Evolutionary conservation across 805 yeast species (phyloP).

Genomic region (Teunomyces aglyptinius): DNA sequence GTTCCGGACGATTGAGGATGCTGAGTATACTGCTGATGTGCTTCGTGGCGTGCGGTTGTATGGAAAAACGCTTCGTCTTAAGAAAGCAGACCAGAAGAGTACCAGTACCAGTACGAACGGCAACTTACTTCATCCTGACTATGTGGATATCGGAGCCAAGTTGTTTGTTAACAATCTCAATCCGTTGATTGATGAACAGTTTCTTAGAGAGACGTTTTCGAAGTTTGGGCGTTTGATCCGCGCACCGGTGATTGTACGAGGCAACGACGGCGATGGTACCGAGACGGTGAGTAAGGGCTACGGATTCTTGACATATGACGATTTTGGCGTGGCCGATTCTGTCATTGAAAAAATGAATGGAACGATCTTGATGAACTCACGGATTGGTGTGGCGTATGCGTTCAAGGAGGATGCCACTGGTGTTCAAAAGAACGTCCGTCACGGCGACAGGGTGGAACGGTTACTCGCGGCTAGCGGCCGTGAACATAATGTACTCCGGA

Average conservation of each 20-base stretch:
- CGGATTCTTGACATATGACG: conserved; percentile 65
- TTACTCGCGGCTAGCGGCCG: conserved; percentile 63
- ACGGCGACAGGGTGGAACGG: conserved; percentile 81
- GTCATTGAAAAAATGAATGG: conserved; percentile 72
- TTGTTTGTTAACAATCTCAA: conserved; percentile 61
- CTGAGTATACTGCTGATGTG: conserved; percentile 63
- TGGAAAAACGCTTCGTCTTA: conserved; percentile 60
- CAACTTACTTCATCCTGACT: conserved; percentile 6
- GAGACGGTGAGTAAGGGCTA: conserved; percentile 47
- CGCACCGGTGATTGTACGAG: conserved; percentile 51
- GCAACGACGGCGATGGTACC: conserved; percentile 37
- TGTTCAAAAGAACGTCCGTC: conserved; percentile 48
- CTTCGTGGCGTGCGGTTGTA: conserved; percentile 60
- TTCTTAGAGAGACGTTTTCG: conserved; percentile 55
- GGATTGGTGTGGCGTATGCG: conserved; percentile 65
- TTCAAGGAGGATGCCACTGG: conserved; percentile 53
- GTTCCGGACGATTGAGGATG: conserved; percentile 57
- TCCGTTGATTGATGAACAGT: conserved; percentile 59
- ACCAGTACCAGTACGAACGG: conserved; percentile 12
- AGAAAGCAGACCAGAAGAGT: conserved; percentile 39
- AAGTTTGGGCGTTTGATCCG: conserved; percentile 63
- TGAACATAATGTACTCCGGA: conserved; percentile 28
- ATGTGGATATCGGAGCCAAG: conserved; percentile 50
- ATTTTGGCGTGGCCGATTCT: conserved; percentile 65
- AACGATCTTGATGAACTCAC: conserved; percentile 64